These are phyloP conservation scores for Puccinia sorghi DNA, from an alignment of 1,284 basidiomycete genomes.

Conservation along the genomic window DNA sequence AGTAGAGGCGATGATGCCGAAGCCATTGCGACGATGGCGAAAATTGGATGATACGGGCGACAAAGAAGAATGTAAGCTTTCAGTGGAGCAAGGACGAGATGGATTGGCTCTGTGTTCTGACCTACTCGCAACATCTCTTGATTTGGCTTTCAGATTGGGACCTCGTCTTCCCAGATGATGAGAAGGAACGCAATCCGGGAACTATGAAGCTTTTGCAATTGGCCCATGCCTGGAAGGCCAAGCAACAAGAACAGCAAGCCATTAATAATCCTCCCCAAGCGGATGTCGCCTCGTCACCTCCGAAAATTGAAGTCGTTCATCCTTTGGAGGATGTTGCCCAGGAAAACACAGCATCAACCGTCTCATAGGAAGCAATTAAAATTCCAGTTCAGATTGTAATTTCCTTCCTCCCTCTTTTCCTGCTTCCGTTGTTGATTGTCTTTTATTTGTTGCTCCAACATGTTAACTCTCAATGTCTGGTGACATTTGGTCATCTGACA, in stretches of 20 bases:
- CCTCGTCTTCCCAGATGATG: slow-evolving; percentile 90
- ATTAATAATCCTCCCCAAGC: slow-evolving; percentile 6
- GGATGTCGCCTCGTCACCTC: background rate
- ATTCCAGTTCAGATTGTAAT: background rate
- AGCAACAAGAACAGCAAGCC: slow-evolving; percentile 54
- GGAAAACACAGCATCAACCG: background rate
- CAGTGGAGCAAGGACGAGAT: background rate
- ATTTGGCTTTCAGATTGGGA: slow-evolving; percentile 72
- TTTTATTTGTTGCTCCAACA: background rate
- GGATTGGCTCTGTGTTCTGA: slow-evolving; percentile 5
- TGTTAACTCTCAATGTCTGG: background rate
- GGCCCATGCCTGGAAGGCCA: slow-evolving; percentile 77
- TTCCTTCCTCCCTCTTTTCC: background rate
- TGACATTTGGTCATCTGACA: background rate
- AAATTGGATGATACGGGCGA: slow-evolving; percentile 80
- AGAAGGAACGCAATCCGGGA: slow-evolving; percentile 82
- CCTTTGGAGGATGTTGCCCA: background rate
- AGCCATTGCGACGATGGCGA: slow-evolving; percentile 78
- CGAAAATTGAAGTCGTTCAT: background rate
- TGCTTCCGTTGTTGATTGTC: background rate
- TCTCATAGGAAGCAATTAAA: slow-evolving; percentile 2
- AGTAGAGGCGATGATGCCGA: slow-evolving; percentile 86
- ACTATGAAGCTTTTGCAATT: slow-evolving; percentile 85
- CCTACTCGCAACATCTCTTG: slow-evolving; percentile 27
- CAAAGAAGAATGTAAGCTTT: slow-evolving; percentile 72